Evolutionary conservation across 2,329 filamentous ascomycete genomes (phyloP), one percentile per base, ranked within the genome.

Genomic region (Colletotrichum simmondsii): DNA sequence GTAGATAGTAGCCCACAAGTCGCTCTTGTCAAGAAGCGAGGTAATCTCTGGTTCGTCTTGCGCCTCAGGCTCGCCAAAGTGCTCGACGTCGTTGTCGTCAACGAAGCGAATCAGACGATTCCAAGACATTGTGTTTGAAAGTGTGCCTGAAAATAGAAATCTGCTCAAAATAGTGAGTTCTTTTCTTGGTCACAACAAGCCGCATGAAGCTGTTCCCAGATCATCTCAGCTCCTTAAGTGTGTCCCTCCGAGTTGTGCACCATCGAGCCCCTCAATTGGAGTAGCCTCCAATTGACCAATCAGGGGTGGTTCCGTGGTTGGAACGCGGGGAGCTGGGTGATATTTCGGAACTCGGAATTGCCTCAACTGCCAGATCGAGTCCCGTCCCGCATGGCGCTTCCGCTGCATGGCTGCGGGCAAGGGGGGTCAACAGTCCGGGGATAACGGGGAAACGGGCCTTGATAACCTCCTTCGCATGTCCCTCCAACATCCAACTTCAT

Each of bases 21-120:
- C 75, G 12, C 76, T 77, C 35, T 71, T 73, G 26, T 76, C 76
- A 2, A 79, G 59, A 14, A 71, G 76, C 0, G 76, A 73, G 2
- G 65, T 42, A 28, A 82, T 72, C n/a, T 82, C 76, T 32, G 78
- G 72, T 16, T 77, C 79, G 28, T 78, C 73, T 2, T 74, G 56
- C 10, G 82, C 68, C 11, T 76, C 60, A 2, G 80, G 79, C 24
- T 83, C 81, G 16, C 82, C 82, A 74, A 83, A 82, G 11, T 77
- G 78, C 56, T 80, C 79, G 2, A 74, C 75, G 65, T 78, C 81
- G 37, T 76, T 78, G 61, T 79, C 79, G 71, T 81, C 81, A 32
- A 78, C 77, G 67, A 83, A 83, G 7, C 81, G 80, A 37, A 83
- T 79, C 22, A 83, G 77, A 28, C 79, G 77, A 22, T 76, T 75